phyloP scores from a whole-genome alignment of 495 filamentous ascomycete genomes.

The Tetracladium setigerum region DNA sequence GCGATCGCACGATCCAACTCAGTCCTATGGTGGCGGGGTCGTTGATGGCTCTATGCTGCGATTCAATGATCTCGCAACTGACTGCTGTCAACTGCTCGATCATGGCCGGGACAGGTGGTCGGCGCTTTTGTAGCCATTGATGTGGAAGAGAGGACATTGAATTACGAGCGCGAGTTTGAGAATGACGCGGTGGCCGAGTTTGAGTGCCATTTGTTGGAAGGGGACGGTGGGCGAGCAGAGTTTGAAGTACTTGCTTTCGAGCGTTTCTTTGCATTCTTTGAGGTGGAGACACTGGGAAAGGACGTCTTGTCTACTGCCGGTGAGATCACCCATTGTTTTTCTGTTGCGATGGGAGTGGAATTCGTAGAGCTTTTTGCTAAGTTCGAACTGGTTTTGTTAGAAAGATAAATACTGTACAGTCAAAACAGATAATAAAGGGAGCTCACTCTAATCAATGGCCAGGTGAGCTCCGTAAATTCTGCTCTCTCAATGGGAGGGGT shows the following conservation, averaged over 20 bases:
- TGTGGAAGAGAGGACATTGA: not conserved
- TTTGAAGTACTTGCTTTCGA: not conserved
- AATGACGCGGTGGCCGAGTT: not conserved
- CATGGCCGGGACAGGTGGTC: not conserved
- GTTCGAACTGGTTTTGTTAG: not conserved
- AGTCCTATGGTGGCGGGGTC: not conserved
- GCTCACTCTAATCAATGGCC: not conserved
- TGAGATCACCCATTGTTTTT: not conserved
- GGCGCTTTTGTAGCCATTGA: not conserved
- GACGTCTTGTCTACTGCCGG: not conserved
- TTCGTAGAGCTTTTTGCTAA: not conserved
- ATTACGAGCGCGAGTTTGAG: not conserved
- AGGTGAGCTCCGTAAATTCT: conserved; percentile 3
- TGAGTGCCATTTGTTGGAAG: not conserved
- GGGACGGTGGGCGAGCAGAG: not conserved
- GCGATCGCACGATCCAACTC: not conserved
- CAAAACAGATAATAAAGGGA: not conserved
- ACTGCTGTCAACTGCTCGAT: not conserved
- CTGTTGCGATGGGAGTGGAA: not conserved
- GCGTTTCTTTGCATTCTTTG: not conserved
- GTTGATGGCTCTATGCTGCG: not conserved
- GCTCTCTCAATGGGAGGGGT: not conserved
- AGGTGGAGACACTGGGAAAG: not conserved
- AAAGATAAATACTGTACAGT: not conserved
- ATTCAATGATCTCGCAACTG: not conserved